A percentile compares a stretch with the other conserved stretches of the same genome.
Evolutionary conservation across 1,139 yeast species (phyloP).

Genomic region (Yamadazyma pseudoaaseri): DNA sequence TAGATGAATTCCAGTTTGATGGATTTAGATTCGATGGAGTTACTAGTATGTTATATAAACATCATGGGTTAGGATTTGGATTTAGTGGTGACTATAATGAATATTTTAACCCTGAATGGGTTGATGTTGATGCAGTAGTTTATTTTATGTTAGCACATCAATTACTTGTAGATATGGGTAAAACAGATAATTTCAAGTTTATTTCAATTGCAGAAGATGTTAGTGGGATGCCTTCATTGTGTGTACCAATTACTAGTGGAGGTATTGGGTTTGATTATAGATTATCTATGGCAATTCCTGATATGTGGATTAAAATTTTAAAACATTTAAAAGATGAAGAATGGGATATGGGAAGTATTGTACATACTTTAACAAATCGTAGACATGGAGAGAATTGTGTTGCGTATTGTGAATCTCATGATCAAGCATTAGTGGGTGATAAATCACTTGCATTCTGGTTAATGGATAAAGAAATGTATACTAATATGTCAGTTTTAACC

Average conservation of each 20-base stretch:
- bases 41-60: slow-evolving; percentile 86
- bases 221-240: slow-evolving; percentile 94
- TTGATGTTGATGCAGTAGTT: slow-evolving; percentile 83
- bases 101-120: slow-evolving; percentile 77
- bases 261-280: slow-evolving; percentile 95
- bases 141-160: slow-evolving; percentile 88
- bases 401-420: slow-evolving; percentile 94
- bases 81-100: slow-evolving; percentile 94
- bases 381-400: slow-evolving; percentile 88
- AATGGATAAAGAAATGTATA: slow-evolving; percentile 98
- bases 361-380: slow-evolving; percentile 81
- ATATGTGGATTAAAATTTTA: slow-evolving; percentile 95
- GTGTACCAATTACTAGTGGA: slow-evolving; percentile 69
- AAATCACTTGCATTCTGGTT: slow-evolving; percentile 96
- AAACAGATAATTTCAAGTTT: slow-evolving; percentile 45
- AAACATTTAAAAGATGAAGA: slow-evolving; percentile 84
- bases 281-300: slow-evolving; percentile 96
- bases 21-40: slow-evolving; percentile 98
- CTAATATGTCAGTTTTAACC: slow-evolving; percentile 81
- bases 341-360: slow-evolving; percentile 85
- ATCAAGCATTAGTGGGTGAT: slow-evolving; percentile 96
- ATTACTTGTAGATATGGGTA: slow-evolving; percentile 56
- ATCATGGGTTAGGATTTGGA: slow-evolving; percentile 88
- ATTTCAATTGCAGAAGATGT: slow-evolving; percentile 95
- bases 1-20: slow-evolving; percentile 84